A percentile compares a stretch with the other conserved stretches of the same genome.
Conservation (phyloP, 345 rosid genomes). For the Gossypium mustelinum region DNA sequence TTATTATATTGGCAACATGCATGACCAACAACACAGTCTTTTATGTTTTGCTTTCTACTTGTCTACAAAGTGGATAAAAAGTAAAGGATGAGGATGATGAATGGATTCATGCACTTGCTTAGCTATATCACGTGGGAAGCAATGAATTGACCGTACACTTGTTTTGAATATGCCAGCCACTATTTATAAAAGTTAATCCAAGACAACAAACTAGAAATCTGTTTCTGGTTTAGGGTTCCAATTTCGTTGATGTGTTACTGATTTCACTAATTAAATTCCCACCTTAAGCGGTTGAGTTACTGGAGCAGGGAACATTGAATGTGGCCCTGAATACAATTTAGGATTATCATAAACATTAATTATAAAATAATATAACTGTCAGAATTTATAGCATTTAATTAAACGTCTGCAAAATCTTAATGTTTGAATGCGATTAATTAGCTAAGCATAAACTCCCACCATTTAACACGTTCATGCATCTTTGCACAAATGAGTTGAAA, state of each 20-base stretch:
- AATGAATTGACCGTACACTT: too few species aligned
- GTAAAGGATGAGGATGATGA: neutral
- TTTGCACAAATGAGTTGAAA: neutral
- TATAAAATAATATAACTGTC: conserved; percentile 1
- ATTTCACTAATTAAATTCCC: too few species aligned
- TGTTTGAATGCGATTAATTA: neutral
- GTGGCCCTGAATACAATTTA: neutral
- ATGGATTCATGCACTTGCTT: conserved; percentile 19
- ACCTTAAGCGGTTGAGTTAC: too few species aligned
- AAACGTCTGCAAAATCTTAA: neutral
- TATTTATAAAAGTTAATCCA: too few species aligned
- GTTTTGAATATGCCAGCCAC: too few species aligned
- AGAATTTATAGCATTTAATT: neutral
- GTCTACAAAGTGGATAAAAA: too few species aligned
- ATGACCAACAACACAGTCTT: too few species aligned
- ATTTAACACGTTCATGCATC: conserved; percentile 30
- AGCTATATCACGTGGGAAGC: neutral
- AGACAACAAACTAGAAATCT: too few species aligned
- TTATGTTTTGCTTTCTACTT: too few species aligned
- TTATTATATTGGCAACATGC: too few species aligned
- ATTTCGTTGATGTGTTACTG: too few species aligned
- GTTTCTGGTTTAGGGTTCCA: too few species aligned
- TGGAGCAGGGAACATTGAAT: neutral
- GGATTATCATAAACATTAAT: neutral
- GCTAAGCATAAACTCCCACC: neutral